Base-by-base conservation (phyloP, 805 yeast genomes). In the Pichia pseudocactophila region DNA sequence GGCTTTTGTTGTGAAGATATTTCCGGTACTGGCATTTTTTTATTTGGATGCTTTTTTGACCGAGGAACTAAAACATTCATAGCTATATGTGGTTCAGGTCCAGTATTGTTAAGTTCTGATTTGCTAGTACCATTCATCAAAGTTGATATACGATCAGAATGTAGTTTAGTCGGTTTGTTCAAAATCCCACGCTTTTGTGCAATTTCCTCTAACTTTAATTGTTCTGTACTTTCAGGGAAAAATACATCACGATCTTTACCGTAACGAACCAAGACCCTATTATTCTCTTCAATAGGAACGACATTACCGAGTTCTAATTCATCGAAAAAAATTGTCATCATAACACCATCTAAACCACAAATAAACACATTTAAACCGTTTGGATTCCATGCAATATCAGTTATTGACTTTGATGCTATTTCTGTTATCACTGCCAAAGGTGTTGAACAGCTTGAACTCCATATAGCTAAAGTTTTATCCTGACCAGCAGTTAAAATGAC, bases 401-500 rank as follows among this genome's bases (percentile, higher is more conserved):
- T 87, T 26, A 92, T 81, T 0, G 96, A 73, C 50, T 83, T 86
- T 31, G 70, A 67, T 3, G 82, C 74, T 13, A 90, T 71, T 48
- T 89, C 94, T 33, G 76, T 76, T 1, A 89, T 85, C 7, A 88
- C 85, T 11, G 84, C 71, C 38, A 92, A 61, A 1, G 98, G 97
- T 39, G 85, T 70, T 4, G 88, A 74, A 40, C 70, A 71, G 2
- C 74, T 63, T 0, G 96, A 90, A 54, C 79, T 80, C 98, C 98
- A 90, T 6, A 90, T 68, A 0, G 88, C 95, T 31, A 92, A 62
- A 1, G 88, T 74, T 54, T 85, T 79, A 61, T 90, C 98, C 62
- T 90, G 97, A 10, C 97, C 97, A 12, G 90, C 96, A 25, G 96
- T 83, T 2, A 97, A 96, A n/a, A 90, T 68, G 0, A 90, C 74